Evolutionary conservation across 2,329 filamentous ascomycete species (phyloP).

Genomic region (Hypocreales sp.): DNA sequence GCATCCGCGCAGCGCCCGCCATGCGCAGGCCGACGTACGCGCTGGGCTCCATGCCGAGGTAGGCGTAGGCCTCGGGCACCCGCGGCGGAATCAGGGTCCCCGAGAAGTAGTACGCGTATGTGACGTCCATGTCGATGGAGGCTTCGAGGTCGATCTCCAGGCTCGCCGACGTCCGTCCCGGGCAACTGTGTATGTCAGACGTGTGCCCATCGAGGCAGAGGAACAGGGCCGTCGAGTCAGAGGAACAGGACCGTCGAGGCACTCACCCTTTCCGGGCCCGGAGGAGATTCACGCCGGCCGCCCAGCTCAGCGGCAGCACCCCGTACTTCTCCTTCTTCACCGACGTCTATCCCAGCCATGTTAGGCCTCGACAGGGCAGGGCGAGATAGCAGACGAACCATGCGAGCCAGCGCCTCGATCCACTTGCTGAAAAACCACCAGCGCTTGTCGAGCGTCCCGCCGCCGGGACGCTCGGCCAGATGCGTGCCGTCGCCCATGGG

Average conservation of each 20-base stretch:
- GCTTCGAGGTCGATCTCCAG: constrained; percentile 1
- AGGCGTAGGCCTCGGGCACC: constrained; percentile 1
- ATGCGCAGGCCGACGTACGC: background rate
- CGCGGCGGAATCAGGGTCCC: constrained; percentile 1
- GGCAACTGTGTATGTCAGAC: background rate
- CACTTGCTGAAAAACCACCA: too few relatives aligned
- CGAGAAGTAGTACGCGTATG: constrained; percentile 1
- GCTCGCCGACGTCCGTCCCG: background rate
- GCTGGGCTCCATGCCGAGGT: background rate
- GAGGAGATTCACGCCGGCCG: background rate
- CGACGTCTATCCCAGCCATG: too few relatives aligned
- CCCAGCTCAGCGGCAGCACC: background rate
- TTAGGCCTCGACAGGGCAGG: too few relatives aligned
- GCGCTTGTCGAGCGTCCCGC: background rate
- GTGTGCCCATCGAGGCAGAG: background rate
- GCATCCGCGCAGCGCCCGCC: background rate
- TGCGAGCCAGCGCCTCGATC: too few relatives aligned
- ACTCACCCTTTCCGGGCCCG: background rate
- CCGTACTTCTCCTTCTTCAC: background rate
- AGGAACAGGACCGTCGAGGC: background rate
- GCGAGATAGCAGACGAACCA: too few relatives aligned
- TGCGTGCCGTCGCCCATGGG: background rate
- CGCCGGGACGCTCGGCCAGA: background rate
- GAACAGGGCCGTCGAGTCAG: background rate
- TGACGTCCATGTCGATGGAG: background rate